A percentile compares a stretch with the other conserved stretches of the same genome.
Evolutionary conservation across 208 protist species (phyloP).

Genomic region (Giardia muris): DNA sequence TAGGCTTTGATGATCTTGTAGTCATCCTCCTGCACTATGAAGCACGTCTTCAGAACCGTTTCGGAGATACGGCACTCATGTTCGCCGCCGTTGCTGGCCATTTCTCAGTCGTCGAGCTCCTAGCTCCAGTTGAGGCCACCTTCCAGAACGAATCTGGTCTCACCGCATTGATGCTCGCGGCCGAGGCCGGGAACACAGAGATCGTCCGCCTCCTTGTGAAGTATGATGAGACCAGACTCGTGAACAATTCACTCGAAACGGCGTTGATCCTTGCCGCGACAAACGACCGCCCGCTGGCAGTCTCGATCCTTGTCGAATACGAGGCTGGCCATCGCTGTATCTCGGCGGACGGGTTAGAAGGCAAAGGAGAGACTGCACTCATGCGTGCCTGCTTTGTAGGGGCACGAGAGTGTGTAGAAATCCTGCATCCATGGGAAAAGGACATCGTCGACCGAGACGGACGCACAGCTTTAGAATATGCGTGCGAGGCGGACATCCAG

Average conservation of each 20-base stretch:
- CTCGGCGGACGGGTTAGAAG: not conserved
- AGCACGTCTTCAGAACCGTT: not conserved
- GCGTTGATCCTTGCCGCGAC: not conserved
- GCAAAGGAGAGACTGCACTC: not conserved
- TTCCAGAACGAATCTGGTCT: not conserved
- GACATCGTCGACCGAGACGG: not conserved
- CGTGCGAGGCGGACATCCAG: not conserved
- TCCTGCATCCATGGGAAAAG: not conserved
- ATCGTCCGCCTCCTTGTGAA: not conserved
- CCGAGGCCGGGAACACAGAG: not conserved
- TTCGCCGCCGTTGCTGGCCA: constrained; percentile 1
- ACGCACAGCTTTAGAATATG: not conserved
- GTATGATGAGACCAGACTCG: not conserved
- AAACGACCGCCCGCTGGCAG: not conserved
- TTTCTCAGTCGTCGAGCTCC: not conserved
- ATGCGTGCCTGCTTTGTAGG: not conserved
- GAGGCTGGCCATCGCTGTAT: not conserved
- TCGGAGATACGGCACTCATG: constrained; percentile 2
- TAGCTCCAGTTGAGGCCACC: not conserved
- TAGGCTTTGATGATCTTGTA: not conserved
- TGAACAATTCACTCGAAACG: not conserved
- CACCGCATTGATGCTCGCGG: not conserved
- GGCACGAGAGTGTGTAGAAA: not conserved
- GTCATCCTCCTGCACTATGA: not conserved
- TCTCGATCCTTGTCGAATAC: not conserved